Evolutionary conservation across 2,329 filamentous ascomycete genomes (phyloP), one percentile per base, ranked within the genome.

Genomic region (Arthroderma sp.): DNA sequence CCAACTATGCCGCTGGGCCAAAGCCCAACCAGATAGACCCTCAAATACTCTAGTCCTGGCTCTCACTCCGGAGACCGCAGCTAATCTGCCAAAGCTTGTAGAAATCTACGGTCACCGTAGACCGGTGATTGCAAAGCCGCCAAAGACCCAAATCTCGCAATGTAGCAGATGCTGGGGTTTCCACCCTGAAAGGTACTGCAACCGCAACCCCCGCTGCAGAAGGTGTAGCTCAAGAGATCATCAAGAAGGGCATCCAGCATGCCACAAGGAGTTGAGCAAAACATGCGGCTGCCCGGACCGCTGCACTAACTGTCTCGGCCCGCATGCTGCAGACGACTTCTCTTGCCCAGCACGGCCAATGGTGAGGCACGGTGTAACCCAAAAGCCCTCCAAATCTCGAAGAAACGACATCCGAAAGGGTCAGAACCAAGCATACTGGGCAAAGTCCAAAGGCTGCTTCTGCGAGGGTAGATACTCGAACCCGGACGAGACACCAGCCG

Each of bases 231-330:
- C 36, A 7, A 38, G 15, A 22, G 15, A 38, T 15, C 36, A 38
- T 22, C 36, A 38, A 15, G 36, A 38, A 38, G 36, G 36, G 22
- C 36, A 38, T 38, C 36, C 36, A 38, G 15, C 36, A 38, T 38
- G 36, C 36, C 36, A 38, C 15, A 38, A 38, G 36, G 36, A 38
- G 36, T 7, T 8, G 7, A 38, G 22, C 22, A 22, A 38, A 15
- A 15, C 36, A 7, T 38, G 36, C 15, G 36, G 36, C 7, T 38
- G 36, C 36, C 15, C 36, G 7, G 36, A 38, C 36, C 36, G 8
- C 36, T 38, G 36, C 36, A 38, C 36, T 15, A 38, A 38, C 15
- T 38, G 36, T 15, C 36, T 38, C 8, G 36, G 36, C 36, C 36
- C 36, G 7, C 36, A 38, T 38, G 15, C 36, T 38, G 36, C 36